A percentile compares a stretch with the other conserved stretches of the same genome.
phyloP scores from a whole-genome alignment of 805 yeast genomes.

The Wickerhamiella lipophila region DNA sequence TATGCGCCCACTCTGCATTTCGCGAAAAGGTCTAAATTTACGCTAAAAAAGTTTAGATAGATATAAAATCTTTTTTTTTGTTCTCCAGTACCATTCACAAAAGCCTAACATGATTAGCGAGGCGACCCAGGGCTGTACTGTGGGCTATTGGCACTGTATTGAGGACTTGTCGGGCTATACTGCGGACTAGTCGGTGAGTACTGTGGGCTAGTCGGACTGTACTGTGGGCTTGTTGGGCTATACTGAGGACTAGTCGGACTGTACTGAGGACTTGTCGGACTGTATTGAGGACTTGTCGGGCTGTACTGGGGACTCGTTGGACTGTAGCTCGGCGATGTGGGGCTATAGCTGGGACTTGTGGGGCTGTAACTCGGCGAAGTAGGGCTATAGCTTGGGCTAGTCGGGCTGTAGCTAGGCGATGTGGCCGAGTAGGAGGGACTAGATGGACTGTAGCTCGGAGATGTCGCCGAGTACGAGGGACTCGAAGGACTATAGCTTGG shows the following conservation, averaged over 20 bases:
- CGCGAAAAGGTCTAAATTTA: not conserved
- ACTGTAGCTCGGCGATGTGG: conserved; percentile 49
- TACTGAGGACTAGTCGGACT: conserved; percentile 76
- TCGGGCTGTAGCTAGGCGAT: conserved; percentile 49
- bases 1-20: no score
- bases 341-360: conserved; percentile 59
- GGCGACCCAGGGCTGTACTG: conserved; percentile 11
- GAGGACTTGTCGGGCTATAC: conserved; percentile 66
- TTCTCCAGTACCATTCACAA: not conserved
- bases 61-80: not conserved
- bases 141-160: conserved; percentile 41
- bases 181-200: conserved; percentile 59
- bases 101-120: not conserved
- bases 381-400: conserved; percentile 50
- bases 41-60: not conserved
- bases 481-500: conserved; percentile 22
- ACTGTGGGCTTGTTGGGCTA: conserved; percentile 60
- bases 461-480: conserved; percentile 43
- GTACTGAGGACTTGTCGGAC: conserved; percentile 72
- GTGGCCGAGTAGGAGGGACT: conserved; percentile 52
- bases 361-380: conserved; percentile 61
- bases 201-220: conserved; percentile 42
- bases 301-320: conserved; percentile 53
- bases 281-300: conserved; percentile 55
- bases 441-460: conserved; percentile 54